Percentiles rank a stretch among this genome's conserved stretches.
phyloP scores from a whole-genome alignment of 2,329 filamentous ascomycete genomes.

The Rhexocercosporidium sp. region DNA sequence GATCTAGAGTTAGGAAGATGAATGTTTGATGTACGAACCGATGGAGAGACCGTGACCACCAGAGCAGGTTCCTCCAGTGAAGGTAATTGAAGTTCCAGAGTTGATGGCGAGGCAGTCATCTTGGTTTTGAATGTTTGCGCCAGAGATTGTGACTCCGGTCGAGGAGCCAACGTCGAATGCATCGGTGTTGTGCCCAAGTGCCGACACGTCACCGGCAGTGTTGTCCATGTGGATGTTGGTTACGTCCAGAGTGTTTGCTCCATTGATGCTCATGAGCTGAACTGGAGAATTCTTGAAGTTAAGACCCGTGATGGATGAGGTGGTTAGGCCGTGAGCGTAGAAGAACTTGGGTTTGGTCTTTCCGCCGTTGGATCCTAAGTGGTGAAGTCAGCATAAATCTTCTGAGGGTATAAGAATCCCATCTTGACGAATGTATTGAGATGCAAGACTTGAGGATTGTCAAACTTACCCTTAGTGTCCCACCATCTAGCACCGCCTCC shows the following conservation, averaged over 20 bases:
- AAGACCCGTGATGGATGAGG: conserved; percentile 54
- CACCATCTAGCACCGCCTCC: conserved; percentile 53
- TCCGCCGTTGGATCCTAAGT: conserved; percentile 59
- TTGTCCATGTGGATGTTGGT: conserved; percentile 61
- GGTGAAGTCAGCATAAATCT: conserved; percentile 32
- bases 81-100: conserved; percentile 51
- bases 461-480: conserved; percentile 47
- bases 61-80: conserved; percentile 38
- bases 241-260: conserved; percentile 50
- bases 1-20: not conserved
- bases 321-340: conserved; percentile 55
- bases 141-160: conserved; percentile 54
- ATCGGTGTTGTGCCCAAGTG: conserved; percentile 58
- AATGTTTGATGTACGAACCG: not conserved
- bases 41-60: conserved; percentile 45
- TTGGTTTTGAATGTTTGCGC: conserved; percentile 60
- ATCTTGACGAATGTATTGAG: not conserved
- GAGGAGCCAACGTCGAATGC: conserved; percentile 56
- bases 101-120: conserved; percentile 66
- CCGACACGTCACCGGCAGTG: conserved; percentile 53
- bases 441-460: not conserved
- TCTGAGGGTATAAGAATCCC: not conserved
- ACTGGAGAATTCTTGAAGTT: conserved; percentile 61
- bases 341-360: conserved; percentile 70
- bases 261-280: conserved; percentile 55